phyloP scores from a whole-genome alignment of 805 yeast species.

The Saturnispora mendoncae region DNA sequence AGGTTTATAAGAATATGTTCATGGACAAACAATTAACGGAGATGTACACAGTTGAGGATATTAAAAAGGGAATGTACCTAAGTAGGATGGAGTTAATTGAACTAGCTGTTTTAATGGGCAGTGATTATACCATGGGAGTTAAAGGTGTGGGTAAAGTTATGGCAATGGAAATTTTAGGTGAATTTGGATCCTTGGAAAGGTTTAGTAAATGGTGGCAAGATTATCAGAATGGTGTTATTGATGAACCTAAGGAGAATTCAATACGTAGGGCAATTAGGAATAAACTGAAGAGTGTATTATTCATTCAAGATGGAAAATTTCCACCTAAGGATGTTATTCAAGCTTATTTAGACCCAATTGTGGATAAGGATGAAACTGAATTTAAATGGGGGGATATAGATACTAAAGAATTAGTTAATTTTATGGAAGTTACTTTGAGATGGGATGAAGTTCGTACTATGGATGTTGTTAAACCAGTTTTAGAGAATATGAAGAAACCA shows the following conservation, averaged over 20 bases:
- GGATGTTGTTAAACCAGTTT: slow-evolving; percentile 77
- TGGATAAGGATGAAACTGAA: slow-evolving; percentile 67
- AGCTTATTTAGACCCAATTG: slow-evolving; percentile 76
- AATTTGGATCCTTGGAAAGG: slow-evolving; percentile 44
- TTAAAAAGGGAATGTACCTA: slow-evolving; percentile 59
- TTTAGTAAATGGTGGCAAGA: slow-evolving; percentile 52
- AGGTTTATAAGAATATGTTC: slow-evolving; percentile 85
- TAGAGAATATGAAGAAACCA: slow-evolving; percentile 65
- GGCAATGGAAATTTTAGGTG: slow-evolving; percentile 84
- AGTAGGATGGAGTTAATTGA: slow-evolving; percentile 59
- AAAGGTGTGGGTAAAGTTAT: slow-evolving; percentile 92
- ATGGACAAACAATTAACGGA: slow-evolving; percentile 90
- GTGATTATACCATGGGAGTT: slow-evolving; percentile 91
- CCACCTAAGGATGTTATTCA: slow-evolving; percentile 62
- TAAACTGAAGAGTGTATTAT: slow-evolving; percentile 43
- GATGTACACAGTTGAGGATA: slow-evolving; percentile 53
- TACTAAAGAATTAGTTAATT: slow-evolving; percentile 66
- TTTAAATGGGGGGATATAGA: slow-evolving; percentile 91
- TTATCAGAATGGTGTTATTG: slow-evolving; percentile 34
- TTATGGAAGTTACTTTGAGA: slow-evolving; percentile 59
- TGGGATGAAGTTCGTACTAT: slow-evolving; percentile 76
- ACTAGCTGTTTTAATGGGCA: slow-evolving; percentile 77
- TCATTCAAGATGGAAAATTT: slow-evolving; percentile 43
- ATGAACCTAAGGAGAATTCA: slow-evolving; percentile 34
- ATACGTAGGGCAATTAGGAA: slow-evolving; percentile 52